Evolutionary conservation across 1,139 yeast species (phyloP), one percentile per base, ranked within the genome.

Genomic region (Geotrichum macrosporum): DNA sequence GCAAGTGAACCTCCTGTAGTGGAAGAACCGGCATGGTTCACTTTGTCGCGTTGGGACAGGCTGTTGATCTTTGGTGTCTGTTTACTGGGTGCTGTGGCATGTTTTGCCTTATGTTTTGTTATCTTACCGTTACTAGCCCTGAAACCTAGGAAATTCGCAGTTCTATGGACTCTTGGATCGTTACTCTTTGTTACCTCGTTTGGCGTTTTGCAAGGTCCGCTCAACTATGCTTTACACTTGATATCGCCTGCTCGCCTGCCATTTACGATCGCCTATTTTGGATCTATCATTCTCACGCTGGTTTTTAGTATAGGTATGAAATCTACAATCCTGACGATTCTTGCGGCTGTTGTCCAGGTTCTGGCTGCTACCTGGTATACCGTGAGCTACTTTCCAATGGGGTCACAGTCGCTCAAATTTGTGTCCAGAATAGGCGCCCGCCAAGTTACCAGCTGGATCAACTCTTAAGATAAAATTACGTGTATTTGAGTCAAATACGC

Each of bases 381-480:
- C 0, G 74, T 92, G 33, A 85, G 95, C 61, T 92, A 92, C 65
- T 92, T 92, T 73, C 98, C 98, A 26, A 85, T 88, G 70, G 97
- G 97, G 9, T 87, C 95, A 0, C 85, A 85, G 56, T 85, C 95
- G 2, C 69, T 89, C 58, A 80, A 88, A 46, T 81, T 87, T 78
- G 80, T 92, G 38, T 78, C 94, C 12, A 76, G 89, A 51, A 76
- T 84, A 51, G 80, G 94, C 5, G 74, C 86, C 22, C 84, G 94
- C 43, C 92, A 86, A 60, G 76, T 82, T 35, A 61, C 67, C 18
- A 56, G 66, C 33, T 68, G 72, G 72, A 59, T 68, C 41, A 69
- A 68, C 50, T 53, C 64, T 15, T 67, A 53, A 52, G n/a, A n/a
- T n/a, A n/a, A n/a, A n/a, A n/a, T n/a, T n/a, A n/a, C n/a, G n/a